phyloP scores from a whole-genome alignment of 805 yeast species.

The Komagataella pseudopastoris region DNA sequence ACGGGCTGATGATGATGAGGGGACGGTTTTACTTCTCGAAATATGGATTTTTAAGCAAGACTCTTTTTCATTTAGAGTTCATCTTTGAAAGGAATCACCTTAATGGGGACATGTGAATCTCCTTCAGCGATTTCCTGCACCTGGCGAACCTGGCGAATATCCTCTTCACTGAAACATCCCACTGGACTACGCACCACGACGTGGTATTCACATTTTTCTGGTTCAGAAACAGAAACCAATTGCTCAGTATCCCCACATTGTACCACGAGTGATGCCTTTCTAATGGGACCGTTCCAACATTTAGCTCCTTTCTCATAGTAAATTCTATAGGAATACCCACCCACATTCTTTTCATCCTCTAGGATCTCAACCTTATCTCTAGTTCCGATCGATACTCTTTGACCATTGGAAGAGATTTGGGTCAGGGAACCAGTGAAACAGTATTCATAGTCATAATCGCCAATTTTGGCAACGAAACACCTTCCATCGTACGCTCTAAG shows the following conservation, averaged over 20 bases:
- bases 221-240: slow-evolving; percentile 65
- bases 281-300: slow-evolving; percentile 92
- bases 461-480: slow-evolving; percentile 36
- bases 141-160: background rate
- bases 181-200: slow-evolving; percentile 34
- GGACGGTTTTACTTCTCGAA: background rate
- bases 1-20: background rate
- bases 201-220: slow-evolving; percentile 74
- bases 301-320: slow-evolving; percentile 48
- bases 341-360: slow-evolving; percentile 4
- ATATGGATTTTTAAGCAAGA: background rate
- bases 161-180: slow-evolving; percentile 20
- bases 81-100: background rate
- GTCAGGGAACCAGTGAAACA: slow-evolving; percentile 42
- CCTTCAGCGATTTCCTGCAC: background rate
- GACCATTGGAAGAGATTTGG: slow-evolving; percentile 37
- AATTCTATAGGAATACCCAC: slow-evolving; percentile 5
- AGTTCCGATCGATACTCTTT: slow-evolving; percentile 36
- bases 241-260: slow-evolving; percentile 50
- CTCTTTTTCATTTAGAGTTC: background rate
- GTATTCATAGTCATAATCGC: slow-evolving; percentile 59
- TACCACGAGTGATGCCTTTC: slow-evolving; percentile 53
- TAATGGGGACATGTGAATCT: background rate
- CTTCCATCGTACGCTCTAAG: slow-evolving; percentile 40
- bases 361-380: slow-evolving; percentile 1